These are phyloP conservation scores for Chlamydomonas incerta DNA, from an alignment of 139 green algal genomes.

Conservation along the genomic window DNA sequence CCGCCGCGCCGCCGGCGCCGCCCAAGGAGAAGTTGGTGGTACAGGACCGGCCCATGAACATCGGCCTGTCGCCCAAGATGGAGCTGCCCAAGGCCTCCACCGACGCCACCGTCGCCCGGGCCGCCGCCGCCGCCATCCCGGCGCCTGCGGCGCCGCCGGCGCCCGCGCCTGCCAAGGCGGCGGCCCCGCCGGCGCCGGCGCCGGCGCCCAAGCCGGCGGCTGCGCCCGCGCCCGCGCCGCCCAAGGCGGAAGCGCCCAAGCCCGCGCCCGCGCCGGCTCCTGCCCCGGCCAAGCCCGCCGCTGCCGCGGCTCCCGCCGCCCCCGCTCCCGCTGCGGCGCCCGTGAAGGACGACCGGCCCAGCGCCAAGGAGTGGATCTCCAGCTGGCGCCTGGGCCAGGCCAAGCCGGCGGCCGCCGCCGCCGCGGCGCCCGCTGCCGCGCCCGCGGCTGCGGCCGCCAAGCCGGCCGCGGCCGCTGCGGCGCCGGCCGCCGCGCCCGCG, in stretches of 20 bases:
- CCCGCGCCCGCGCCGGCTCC: neutral
- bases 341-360: neutral
- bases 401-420: neutral
- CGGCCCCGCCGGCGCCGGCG: neutral
- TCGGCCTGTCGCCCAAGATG: neutral
- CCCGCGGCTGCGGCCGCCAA: neutral
- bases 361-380: conserved; percentile 29
- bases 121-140: no score
- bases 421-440: neutral
- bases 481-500: neutral
- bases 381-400: conserved; percentile 6
- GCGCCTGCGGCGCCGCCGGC: neutral
- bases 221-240: neutral
- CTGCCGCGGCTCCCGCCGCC: neutral
- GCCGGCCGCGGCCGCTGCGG: neutral
- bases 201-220: neutral
- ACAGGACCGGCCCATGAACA: neutral
- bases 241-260: neutral
- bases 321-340: neutral
- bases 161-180: neutral
- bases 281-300: neutral
- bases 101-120: no score
- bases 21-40: neutral
- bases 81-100: neutral
- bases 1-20: neutral